Conservation (phyloP, 2,329 filamentous ascomycete genomes). For the Sarocladium kiliense region DNA sequence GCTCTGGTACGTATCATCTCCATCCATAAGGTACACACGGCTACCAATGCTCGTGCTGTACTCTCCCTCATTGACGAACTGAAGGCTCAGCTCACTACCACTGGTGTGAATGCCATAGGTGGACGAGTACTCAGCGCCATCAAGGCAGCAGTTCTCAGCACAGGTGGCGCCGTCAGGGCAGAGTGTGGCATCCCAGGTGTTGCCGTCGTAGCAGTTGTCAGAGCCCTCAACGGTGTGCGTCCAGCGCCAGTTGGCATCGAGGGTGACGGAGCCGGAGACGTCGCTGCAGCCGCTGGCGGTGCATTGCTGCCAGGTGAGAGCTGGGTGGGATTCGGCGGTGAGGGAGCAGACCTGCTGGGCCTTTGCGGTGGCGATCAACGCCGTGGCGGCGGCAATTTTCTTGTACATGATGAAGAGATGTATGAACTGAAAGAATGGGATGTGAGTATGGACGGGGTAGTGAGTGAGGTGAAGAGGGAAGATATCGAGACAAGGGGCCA, state of each 20-base stretch:
- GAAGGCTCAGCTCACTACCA: constrained; percentile 46
- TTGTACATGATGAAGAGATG: constrained; percentile 21
- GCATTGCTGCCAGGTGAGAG: constrained; percentile 49
- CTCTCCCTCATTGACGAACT: constrained; percentile 49
- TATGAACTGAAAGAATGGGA: constrained; percentile 2
- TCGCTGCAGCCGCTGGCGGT: constrained; percentile 44
- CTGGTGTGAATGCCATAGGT: constrained; percentile 51
- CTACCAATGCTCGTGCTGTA: constrained; percentile 45
- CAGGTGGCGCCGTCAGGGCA: constrained; percentile 37
- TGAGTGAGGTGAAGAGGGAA: neutral
- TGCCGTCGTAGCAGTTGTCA: constrained; percentile 54
- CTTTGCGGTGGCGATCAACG: constrained; percentile 20
- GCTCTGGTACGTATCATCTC: constrained; percentile 57
- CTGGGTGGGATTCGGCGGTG: constrained; percentile 45
- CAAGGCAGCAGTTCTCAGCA: constrained; percentile 45
- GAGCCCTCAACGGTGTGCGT: constrained; percentile 39
- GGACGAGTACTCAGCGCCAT: constrained; percentile 45
- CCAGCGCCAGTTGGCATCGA: constrained; percentile 61
- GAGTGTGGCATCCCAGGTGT: constrained; percentile 37
- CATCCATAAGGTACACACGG: constrained; percentile 60
- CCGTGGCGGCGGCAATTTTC: constrained; percentile 20
- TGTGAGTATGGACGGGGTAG: neutral
- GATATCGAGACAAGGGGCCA: neutral
- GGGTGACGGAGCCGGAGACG: constrained; percentile 44
- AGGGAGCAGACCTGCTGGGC: constrained; percentile 48